Conservation (phyloP, 2,329 filamentous ascomycete genomes). For the Rhinocladiella similis region DNA sequence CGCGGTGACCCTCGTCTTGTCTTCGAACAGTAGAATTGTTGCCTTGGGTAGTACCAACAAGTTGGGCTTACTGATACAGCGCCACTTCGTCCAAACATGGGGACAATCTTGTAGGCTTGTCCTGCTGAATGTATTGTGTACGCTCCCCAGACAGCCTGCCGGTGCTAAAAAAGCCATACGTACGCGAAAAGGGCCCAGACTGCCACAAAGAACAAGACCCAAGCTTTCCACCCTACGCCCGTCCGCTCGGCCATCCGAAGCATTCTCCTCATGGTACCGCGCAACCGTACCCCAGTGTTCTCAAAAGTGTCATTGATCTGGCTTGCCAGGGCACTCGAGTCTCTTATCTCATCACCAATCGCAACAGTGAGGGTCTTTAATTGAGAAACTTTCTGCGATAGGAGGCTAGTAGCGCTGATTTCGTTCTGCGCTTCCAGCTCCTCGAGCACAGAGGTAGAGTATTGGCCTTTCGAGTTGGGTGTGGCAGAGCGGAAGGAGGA, state of each 20-base stretch:
- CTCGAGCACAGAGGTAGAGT: constrained; percentile 85
- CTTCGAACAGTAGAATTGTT: no score
- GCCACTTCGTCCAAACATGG: not conserved
- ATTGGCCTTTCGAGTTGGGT: constrained; percentile 68
- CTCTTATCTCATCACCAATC: constrained; percentile 93
- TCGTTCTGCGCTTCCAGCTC: constrained; percentile 97
- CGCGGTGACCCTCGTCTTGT: no score
- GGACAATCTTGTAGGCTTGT: not conserved
- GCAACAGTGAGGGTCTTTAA: constrained; percentile 74
- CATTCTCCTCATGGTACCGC: constrained; percentile 97
- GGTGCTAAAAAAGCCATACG: constrained; percentile 78
- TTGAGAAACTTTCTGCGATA: constrained; percentile 30
- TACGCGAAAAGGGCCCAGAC: constrained; percentile 84
- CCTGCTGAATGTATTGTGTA: not conserved
- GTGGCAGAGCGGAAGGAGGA: constrained; percentile 23
- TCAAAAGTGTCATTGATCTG: constrained; percentile 97
- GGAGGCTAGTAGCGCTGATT: constrained; percentile 58
- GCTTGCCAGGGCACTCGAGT: constrained; percentile 82
- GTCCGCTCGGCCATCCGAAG: constrained; percentile 90
- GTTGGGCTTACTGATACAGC: no score
- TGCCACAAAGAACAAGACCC: constrained; percentile 83
- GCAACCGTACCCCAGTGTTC: constrained; percentile 73
- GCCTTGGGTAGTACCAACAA: no score
- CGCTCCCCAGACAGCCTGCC: no score
- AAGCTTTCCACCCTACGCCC: constrained; percentile 95